Evolutionary conservation across 331 rosid genomes (phyloP).

Genomic region (Quercus lobata): DNA sequence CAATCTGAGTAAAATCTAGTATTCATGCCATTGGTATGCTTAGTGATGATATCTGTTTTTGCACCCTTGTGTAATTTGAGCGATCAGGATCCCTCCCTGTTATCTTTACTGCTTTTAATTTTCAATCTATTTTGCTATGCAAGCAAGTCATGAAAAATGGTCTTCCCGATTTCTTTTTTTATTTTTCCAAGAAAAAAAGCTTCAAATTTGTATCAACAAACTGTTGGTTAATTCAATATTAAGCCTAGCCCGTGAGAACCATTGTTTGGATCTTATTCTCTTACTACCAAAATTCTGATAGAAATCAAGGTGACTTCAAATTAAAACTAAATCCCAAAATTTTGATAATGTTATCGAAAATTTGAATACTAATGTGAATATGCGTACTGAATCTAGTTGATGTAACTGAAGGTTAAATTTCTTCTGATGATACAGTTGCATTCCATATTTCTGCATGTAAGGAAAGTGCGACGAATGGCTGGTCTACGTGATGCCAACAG

Average conservation of each 20-base stretch:
- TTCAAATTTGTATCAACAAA: not conserved
- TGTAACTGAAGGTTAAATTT: conserved; percentile 15
- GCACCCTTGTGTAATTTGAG: not conserved
- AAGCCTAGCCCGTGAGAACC: not conserved
- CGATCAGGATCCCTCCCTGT: not conserved
- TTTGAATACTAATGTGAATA: not conserved
- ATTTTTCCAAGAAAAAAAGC: not conserved
- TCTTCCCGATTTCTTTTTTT: not conserved
- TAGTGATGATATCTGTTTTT: not conserved
- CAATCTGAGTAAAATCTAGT: not conserved
- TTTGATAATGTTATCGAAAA: too few species aligned
- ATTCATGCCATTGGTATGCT: not conserved
- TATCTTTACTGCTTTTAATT: not conserved
- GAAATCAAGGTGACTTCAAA: not conserved
- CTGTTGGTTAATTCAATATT: not conserved
- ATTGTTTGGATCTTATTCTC: too few species aligned
- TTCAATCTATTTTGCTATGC: not conserved
- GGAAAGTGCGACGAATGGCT: conserved; percentile 80
- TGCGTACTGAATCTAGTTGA: not conserved
- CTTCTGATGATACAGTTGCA: conserved; percentile 59
- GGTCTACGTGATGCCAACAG: conserved; percentile 58
- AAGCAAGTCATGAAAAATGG: not conserved
- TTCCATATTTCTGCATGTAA: conserved; percentile 77
- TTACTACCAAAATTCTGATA: not conserved
- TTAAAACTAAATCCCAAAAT: not conserved